A percentile compares a stretch with the other conserved stretches of the same genome.
phyloP scores from a whole-genome alignment of 208 protist genomes.

The Leishmania aethiopica region DNA sequence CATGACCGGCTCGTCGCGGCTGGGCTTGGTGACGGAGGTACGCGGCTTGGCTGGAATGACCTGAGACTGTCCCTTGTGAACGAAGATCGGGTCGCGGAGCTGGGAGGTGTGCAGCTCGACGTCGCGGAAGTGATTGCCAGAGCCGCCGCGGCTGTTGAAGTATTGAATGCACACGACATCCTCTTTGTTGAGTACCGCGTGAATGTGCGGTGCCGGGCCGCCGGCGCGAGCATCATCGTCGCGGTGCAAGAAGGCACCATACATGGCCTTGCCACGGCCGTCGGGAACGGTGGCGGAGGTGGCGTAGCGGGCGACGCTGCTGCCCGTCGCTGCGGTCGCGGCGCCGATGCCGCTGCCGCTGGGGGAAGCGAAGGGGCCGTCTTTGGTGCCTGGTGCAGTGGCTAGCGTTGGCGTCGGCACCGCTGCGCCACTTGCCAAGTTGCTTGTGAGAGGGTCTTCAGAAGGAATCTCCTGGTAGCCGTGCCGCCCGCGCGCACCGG shows the following conservation, averaged over 20 bases:
- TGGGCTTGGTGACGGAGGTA: neutral
- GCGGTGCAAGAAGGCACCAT: slow-evolving; percentile 49
- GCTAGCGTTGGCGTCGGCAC: neutral
- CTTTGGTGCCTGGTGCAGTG: neutral
- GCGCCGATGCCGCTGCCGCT: neutral
- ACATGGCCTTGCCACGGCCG: slow-evolving; percentile 32
- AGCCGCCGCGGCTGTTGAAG: slow-evolving; percentile 82
- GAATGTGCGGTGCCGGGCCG: slow-evolving; percentile 2
- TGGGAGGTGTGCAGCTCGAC: slow-evolving; percentile 68
- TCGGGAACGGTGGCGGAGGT: slow-evolving; percentile 2
- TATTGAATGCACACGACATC: slow-evolving; percentile 69
- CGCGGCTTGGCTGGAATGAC: neutral
- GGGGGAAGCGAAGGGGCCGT: neutral
- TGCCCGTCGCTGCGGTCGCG: neutral
- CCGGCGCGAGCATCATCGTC: slow-evolving; percentile 19
- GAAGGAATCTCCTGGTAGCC: slow-evolving; percentile 8
- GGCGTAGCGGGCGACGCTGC: slow-evolving; percentile 2
- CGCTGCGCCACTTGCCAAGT: neutral
- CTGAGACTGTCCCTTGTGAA: slow-evolving; percentile 49
- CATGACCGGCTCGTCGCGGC: neutral
- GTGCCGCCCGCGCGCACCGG: neutral
- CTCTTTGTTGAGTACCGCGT: slow-evolving; percentile 37
- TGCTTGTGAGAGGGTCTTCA: neutral
- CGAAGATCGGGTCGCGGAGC: slow-evolving; percentile 58
- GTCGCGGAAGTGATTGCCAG: slow-evolving; percentile 52